Evolutionary conservation across 441 rosid genomes (phyloP).

Genomic region (Lepidium campestre): DNA sequence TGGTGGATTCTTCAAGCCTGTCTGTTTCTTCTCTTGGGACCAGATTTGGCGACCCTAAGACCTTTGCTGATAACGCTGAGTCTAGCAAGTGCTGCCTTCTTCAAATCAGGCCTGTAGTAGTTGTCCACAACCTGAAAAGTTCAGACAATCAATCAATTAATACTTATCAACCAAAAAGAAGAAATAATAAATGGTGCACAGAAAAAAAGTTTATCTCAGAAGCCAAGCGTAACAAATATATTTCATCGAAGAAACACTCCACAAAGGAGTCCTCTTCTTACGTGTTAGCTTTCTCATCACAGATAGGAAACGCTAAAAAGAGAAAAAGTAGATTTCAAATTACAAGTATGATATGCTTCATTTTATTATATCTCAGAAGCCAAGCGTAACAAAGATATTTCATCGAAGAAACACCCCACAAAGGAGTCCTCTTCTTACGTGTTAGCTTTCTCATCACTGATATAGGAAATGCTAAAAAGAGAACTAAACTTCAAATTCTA

Average conservation of each 20-base stretch:
- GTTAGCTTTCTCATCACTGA: slow-evolving; percentile 34
- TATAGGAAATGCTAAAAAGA: neutral
- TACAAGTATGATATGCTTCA: neutral
- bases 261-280: slow-evolving; percentile 27
- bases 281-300: slow-evolving; percentile 34
- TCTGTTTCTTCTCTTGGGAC: slow-evolving; percentile 83
- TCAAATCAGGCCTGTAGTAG: slow-evolving; percentile 86
- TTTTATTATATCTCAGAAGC: slow-evolving; percentile 16
- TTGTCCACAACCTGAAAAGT: slow-evolving; percentile 59
- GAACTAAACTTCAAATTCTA: neutral
- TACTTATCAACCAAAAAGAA: neutral
- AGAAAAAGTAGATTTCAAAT: neutral
- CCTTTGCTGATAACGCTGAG: slow-evolving; percentile 71
- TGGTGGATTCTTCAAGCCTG: slow-evolving; percentile 35
- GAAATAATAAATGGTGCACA: neutral
- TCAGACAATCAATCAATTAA: neutral
- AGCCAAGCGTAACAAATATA: slow-evolving; percentile 55
- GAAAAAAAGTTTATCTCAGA: slow-evolving; percentile 14
- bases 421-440: slow-evolving; percentile 25
- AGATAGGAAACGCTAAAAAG: neutral
- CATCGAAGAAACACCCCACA: slow-evolving; percentile 35
- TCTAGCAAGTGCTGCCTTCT: slow-evolving; percentile 89
- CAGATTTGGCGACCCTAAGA: slow-evolving; percentile 74
- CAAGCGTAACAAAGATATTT: slow-evolving; percentile 54
- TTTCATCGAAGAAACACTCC: slow-evolving; percentile 39